These are phyloP conservation scores for Penicillium rolfsii DNA, from an alignment of 2,329 filamentous ascomycete genomes.

Conservation along the genomic window DNA sequence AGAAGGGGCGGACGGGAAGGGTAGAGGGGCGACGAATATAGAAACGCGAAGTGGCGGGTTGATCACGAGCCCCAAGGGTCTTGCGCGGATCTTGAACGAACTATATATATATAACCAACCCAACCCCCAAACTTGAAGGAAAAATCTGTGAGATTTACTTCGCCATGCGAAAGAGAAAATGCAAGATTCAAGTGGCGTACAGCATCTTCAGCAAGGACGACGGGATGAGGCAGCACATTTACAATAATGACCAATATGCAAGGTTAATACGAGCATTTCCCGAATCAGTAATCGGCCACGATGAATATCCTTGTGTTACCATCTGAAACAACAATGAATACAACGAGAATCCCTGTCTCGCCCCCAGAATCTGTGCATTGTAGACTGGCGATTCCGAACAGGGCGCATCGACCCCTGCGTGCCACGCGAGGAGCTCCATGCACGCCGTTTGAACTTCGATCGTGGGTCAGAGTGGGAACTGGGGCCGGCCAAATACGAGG, in stretches of 20 bases:
- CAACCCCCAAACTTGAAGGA: neutral
- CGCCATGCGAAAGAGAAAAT: neutral
- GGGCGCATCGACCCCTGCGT: constrained; percentile 2
- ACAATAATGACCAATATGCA: neutral
- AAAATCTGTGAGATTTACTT: neutral
- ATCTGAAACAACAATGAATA: neutral
- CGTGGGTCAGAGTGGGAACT: constrained; percentile 2
- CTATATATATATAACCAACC: neutral
- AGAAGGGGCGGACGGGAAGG: neutral
- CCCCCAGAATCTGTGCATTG: neutral
- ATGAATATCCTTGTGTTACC: neutral
- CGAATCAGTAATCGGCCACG: neutral
- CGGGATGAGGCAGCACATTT: neutral
- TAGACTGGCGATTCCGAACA: neutral
- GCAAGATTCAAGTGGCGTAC: neutral
- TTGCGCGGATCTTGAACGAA: neutral
- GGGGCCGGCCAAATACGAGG: constrained; percentile 13
- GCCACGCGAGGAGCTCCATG: constrained; percentile 4
- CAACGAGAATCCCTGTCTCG: neutral
- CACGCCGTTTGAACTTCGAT: neutral
- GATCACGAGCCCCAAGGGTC: constrained; percentile 9
- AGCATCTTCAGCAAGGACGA: neutral
- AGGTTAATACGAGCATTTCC: constrained; percentile 1
- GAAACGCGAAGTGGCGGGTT: constrained; percentile 8
- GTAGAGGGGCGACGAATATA: constrained; percentile 9